A percentile compares a stretch with the other conserved stretches of the same genome.
Evolutionary conservation across 2,329 filamentous ascomycete species (phyloP).

Genomic region (Sclerotinia borealis): DNA sequence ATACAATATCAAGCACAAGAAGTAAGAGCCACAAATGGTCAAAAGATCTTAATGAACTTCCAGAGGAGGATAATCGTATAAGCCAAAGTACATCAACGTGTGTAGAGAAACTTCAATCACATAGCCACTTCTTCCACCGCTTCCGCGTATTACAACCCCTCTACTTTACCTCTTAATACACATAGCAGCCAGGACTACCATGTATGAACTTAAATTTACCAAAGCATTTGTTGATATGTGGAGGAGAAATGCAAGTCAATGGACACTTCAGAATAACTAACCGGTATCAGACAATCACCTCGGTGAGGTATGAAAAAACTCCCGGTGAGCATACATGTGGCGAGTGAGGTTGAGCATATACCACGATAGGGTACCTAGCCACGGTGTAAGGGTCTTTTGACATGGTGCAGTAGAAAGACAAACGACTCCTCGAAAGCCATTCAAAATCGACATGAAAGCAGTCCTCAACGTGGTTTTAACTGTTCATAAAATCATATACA

Average conservation of each 20-base stretch:
- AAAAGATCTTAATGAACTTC: background rate
- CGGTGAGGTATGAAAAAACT: background rate
- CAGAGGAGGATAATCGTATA: background rate
- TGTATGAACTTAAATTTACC: background rate
- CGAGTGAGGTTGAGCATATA: background rate
- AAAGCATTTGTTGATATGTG: too few species aligned
- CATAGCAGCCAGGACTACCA: too few species aligned
- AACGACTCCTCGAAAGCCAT: background rate
- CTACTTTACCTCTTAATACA: background rate
- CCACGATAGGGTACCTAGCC: background rate
- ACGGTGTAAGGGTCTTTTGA: background rate
- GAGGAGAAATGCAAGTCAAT: background rate
- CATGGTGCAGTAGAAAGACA: background rate
- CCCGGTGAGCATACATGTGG: background rate
- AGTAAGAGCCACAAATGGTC: too few species aligned
- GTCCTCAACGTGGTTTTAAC: background rate
- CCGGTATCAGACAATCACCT: background rate
- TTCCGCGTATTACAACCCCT: background rate
- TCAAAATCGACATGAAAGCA: background rate
- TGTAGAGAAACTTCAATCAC: background rate
- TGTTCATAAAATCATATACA: background rate
- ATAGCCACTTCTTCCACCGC: too few species aligned
- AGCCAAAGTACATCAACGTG: background rate
- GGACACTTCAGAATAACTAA: background rate
- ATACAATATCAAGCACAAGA: background rate